Evolutionary conservation across 257 asterid species (phyloP).

Genomic region (Fraxinus cuspidata): DNA sequence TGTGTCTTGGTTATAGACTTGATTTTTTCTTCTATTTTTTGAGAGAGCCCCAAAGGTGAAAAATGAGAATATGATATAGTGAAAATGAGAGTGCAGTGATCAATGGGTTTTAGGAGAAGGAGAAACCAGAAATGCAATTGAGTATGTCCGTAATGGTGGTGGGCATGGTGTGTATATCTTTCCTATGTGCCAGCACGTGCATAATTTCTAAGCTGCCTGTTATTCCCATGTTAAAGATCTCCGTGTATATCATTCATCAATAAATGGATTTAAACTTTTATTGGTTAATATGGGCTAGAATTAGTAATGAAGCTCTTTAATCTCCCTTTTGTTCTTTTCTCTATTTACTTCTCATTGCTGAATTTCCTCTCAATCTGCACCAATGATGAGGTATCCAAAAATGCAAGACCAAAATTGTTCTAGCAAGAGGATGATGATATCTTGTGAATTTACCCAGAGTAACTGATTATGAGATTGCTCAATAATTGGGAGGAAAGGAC

Average conservation of each 20-base stretch:
- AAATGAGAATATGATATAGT: background rate
- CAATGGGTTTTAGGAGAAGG: background rate
- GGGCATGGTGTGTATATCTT: background rate
- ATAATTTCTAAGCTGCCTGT: conserved; percentile 2
- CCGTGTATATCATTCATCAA: conserved; percentile 4
- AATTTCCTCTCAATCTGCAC: background rate
- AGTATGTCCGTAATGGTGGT: background rate
- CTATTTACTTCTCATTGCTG: conserved; percentile 6
- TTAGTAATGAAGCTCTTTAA: background rate
- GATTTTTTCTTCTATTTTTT: background rate
- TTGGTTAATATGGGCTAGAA: conserved; percentile 8
- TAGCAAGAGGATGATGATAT: conserved; percentile 10
- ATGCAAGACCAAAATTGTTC: conserved; percentile 9
- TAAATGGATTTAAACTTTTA: background rate
- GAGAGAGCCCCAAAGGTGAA: conserved; percentile 8
- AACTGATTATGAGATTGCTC: no score
- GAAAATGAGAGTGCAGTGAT: background rate
- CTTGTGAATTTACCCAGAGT: no score
- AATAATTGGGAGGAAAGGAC: no score
- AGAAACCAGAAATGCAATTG: conserved; percentile 6
- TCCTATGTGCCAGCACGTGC: conserved; percentile 12
- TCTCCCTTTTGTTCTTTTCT: background rate
- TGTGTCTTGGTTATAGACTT: background rate
- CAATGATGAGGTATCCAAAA: conserved; percentile 9
- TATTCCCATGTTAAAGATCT: conserved; percentile 11